A percentile compares a stretch with the other conserved stretches of the same genome.
Conservation (phyloP, 2,329 filamentous ascomycete genomes). For the Conoideocrella luteorostrata region DNA sequence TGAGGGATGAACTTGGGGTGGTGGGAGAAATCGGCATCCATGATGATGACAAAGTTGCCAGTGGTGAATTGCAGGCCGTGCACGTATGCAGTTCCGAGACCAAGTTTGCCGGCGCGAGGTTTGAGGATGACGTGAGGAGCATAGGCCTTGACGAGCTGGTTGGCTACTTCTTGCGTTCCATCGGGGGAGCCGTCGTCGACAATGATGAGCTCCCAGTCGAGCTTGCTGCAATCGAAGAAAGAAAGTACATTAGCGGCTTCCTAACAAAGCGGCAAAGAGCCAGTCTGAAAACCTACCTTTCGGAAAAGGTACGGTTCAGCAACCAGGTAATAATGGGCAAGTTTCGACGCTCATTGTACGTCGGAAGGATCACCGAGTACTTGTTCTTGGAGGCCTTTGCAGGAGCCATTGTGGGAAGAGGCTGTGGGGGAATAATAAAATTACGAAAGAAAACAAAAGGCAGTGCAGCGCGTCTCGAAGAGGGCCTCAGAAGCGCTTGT, state of each 20-base stretch:
- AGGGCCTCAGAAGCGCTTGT: not conserved
- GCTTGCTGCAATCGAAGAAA: constrained; percentile 51
- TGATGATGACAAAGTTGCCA: constrained; percentile 97
- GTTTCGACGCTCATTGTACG: constrained; percentile 97
- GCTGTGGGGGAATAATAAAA: constrained; percentile 5
- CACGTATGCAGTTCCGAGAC: constrained; percentile 94
- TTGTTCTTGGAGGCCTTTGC: constrained; percentile 52
- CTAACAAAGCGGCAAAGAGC: not conserved
- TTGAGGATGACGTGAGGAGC: constrained; percentile 73
- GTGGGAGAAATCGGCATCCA: constrained; percentile 99
- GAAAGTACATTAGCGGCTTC: not conserved
- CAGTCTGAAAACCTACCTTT: constrained; percentile 56
- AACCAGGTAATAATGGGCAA: constrained; percentile 94
- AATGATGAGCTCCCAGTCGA: constrained; percentile 96
- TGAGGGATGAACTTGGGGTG: constrained; percentile 97
- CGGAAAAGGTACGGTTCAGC: constrained; percentile 83
- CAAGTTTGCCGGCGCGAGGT: constrained; percentile 87
- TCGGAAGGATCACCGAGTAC: constrained; percentile 96
- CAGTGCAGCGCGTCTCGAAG: not conserved
- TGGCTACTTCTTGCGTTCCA: constrained; percentile 83
- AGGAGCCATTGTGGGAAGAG: constrained; percentile 36
- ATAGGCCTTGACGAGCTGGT: constrained; percentile 86
- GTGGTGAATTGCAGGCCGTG: constrained; percentile 85
- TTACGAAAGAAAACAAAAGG: not conserved
- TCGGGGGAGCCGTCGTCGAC: constrained; percentile 98